Evolutionary conservation across 2,329 filamentous ascomycete genomes (phyloP).

Genomic region (Alternaria novae-zelandiae): DNA sequence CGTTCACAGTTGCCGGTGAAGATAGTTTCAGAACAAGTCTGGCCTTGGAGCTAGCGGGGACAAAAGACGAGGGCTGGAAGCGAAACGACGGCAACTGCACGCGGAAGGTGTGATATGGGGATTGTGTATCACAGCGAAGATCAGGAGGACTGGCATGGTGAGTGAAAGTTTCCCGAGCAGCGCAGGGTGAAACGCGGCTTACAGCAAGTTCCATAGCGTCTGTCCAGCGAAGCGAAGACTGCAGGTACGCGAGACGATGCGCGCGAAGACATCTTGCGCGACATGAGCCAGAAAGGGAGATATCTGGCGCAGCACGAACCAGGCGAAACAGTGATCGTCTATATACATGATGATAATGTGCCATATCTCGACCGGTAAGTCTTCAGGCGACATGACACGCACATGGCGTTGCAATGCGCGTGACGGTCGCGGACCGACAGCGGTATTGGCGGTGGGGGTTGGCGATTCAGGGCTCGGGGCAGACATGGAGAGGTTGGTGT

Average conservation of each 20-base stretch:
- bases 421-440: slow-evolving; percentile 16
- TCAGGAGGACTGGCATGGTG: slow-evolving; percentile 9
- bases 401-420: slow-evolving; percentile 1
- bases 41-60: slow-evolving; percentile 22
- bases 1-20: slow-evolving; percentile 12
- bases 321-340: slow-evolving; percentile 27
- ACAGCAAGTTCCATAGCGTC: slow-evolving; percentile 18
- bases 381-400: slow-evolving; percentile 11
- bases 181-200: slow-evolving; percentile 14
- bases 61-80: slow-evolving; percentile 24
- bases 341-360: slow-evolving; percentile 18
- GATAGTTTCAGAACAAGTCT: slow-evolving; percentile 20
- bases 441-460: slow-evolving; percentile 9
- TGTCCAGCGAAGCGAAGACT: slow-evolving; percentile 24
- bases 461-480: slow-evolving; percentile 12
- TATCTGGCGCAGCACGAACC: slow-evolving; percentile 27
- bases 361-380: slow-evolving; percentile 25
- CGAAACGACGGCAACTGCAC: slow-evolving; percentile 18
- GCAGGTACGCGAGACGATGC: slow-evolving; percentile 20
- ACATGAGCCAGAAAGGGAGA: slow-evolving; percentile 17
- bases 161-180: slow-evolving; percentile 9
- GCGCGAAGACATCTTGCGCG: slow-evolving; percentile 25
- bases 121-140: slow-evolving; percentile 4
- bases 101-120: not conserved
- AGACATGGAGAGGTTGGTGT: slow-evolving; percentile 13